phyloP scores from a whole-genome alignment of 1,284 basidiomycete species.

The Athelia psychrophila region DNA sequence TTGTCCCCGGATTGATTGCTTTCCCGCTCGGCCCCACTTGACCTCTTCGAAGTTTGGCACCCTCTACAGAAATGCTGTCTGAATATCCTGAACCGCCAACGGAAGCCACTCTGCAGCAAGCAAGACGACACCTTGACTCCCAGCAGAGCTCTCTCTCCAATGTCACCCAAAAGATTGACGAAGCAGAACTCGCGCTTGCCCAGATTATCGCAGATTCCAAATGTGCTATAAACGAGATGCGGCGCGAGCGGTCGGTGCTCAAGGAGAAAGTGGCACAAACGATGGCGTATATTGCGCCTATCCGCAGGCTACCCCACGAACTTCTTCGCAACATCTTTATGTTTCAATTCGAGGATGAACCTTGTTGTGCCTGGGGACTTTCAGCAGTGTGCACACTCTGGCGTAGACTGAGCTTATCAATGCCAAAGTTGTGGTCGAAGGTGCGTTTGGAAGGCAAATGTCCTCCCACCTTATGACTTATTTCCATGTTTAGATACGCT shows the following conservation, averaged over 20 bases:
- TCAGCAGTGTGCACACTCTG: conserved; percentile 61
- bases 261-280: conserved; percentile 45
- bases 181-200: conserved; percentile 51
- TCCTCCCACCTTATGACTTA: conserved; percentile 8
- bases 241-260: conserved; percentile 42
- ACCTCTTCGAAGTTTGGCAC: no score
- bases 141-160: conserved; percentile 30
- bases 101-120: conserved; percentile 41
- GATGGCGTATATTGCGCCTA: conserved; percentile 64
- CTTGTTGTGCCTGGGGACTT: conserved; percentile 68
- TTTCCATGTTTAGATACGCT: conserved; percentile 54
- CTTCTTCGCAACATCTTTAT: conserved; percentile 64
- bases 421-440: conserved; percentile 72
- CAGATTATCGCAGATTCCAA: conserved; percentile 53
- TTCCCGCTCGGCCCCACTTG: no score
- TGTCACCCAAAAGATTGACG: conserved; percentile 35
- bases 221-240: conserved; percentile 49
- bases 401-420: conserved; percentile 57
- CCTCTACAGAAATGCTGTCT: conserved; percentile 2
- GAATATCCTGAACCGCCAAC: conserved; percentile 52
- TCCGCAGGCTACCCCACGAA: conserved; percentile 63
- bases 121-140: conserved; percentile 37
- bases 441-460: conserved; percentile 34
- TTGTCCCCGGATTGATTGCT: no score
- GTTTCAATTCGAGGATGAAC: conserved; percentile 61